phyloP scores from a whole-genome alignment of 2,329 filamentous ascomycete genomes.

The Dothistroma septosporum region DNA sequence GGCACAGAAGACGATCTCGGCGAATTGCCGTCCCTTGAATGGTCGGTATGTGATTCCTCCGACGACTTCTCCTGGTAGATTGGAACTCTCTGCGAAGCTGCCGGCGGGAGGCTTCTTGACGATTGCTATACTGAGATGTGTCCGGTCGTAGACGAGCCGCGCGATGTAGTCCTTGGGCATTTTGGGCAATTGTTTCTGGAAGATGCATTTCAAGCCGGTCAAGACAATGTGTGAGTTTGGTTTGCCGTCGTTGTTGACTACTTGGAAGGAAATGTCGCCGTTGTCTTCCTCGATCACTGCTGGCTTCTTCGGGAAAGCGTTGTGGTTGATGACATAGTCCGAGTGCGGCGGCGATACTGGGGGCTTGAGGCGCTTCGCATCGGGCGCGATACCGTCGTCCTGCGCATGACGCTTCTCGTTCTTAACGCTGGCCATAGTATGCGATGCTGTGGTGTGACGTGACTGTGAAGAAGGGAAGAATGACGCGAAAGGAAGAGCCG shows the following conservation, averaged over 20 bases:
- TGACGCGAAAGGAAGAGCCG: not conserved
- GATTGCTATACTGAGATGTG: constrained; percentile 93
- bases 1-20: constrained; percentile 97
- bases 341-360: constrained; percentile 39
- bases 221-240: constrained; percentile 89
- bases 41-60: constrained; percentile 95
- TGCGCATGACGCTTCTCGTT: constrained; percentile 68
- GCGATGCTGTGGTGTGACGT: not conserved
- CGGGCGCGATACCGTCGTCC: constrained; percentile 52
- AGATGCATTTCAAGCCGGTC: constrained; percentile 93
- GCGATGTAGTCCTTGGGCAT: constrained; percentile 99
- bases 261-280: constrained; percentile 92
- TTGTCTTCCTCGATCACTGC: constrained; percentile 90
- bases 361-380: constrained; percentile 61
- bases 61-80: constrained; percentile 34
- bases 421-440: constrained; percentile 17
- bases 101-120: constrained; percentile 77
- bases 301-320: constrained; percentile 85
- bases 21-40: constrained; percentile 87
- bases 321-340: constrained; percentile 37
- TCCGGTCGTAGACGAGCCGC: constrained; percentile 92
- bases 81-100: constrained; percentile 28
- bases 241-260: constrained; percentile 92
- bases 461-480: not conserved
- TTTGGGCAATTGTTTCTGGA: constrained; percentile 96